Conservation (phyloP, 2,329 filamentous ascomycete species). For the Celoporthe dispersa region DNA sequence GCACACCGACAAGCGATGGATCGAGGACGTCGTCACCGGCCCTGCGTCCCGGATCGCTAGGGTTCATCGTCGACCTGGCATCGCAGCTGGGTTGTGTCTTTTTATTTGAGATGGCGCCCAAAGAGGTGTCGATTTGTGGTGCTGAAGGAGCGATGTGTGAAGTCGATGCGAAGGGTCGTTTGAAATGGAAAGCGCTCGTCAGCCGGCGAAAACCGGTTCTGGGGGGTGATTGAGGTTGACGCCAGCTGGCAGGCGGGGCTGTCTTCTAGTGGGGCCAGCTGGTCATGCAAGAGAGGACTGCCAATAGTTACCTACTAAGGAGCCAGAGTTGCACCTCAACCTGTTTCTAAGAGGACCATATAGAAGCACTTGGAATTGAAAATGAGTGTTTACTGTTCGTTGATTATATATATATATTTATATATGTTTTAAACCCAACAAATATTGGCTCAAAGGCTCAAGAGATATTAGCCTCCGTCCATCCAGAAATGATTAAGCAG, state of each 20-base stretch:
- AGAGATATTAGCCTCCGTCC: too few relatives aligned
- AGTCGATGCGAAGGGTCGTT: background rate
- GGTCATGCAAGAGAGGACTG: background rate
- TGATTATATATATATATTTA: too few relatives aligned
- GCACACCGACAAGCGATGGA: conserved; percentile 40
- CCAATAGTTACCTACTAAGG: background rate
- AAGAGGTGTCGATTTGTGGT: background rate
- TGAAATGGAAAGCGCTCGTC: background rate
- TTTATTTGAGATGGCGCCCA: background rate
- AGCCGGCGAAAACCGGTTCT: conserved; percentile 11
- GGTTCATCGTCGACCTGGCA: conserved; percentile 27
- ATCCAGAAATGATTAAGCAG: too few relatives aligned
- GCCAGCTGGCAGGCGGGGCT: conserved; percentile 18
- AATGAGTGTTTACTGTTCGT: too few relatives aligned
- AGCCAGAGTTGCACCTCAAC: too few relatives aligned
- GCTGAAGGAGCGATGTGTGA: background rate
- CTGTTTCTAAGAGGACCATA: too few relatives aligned
- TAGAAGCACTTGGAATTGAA: too few relatives aligned
- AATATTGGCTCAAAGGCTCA: too few relatives aligned
- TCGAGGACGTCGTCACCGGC: conserved; percentile 17
- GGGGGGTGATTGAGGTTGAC: background rate
- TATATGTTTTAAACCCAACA: too few relatives aligned
- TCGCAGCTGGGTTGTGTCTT: conserved; percentile 15
- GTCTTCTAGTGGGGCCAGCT: background rate
- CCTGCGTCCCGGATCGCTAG: conserved; percentile 27